Percentiles rank a stretch among this genome's conserved stretches.
Conservation (phyloP, 257 asterid species). For the Petrea volubilis region DNA sequence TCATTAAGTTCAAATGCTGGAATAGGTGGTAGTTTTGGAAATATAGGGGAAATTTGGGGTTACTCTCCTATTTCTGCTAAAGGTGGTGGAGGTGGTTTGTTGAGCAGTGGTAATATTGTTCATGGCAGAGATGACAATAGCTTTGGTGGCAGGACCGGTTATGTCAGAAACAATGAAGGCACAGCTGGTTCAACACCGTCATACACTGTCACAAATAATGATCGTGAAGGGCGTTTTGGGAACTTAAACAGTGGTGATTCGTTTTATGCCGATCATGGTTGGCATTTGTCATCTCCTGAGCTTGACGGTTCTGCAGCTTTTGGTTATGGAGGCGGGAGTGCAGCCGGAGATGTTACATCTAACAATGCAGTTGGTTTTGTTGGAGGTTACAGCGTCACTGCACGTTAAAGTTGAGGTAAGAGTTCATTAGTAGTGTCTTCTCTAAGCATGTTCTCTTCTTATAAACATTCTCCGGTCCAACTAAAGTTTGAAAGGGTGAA, state of each 20-base stretch:
- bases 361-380: conserved; percentile 49
- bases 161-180: conserved; percentile 45
- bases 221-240: conserved; percentile 42
- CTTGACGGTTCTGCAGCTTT: conserved; percentile 46
- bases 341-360: conserved; percentile 44
- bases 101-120: conserved; percentile 32
- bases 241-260: conserved; percentile 45
- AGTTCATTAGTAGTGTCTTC: neutral
- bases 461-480: neutral
- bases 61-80: conserved; percentile 50
- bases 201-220: conserved; percentile 37
- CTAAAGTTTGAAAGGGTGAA: neutral
- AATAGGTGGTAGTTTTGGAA: conserved; percentile 49
- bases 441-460: neutral
- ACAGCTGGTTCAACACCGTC: conserved; percentile 31
- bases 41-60: conserved; percentile 68
- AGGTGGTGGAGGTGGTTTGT: conserved; percentile 45
- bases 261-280: conserved; percentile 43
- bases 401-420: conserved; percentile 71
- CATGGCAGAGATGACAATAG: conserved; percentile 40
- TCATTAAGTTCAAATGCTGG: conserved; percentile 39
- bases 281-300: conserved; percentile 57
- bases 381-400: conserved; percentile 54
- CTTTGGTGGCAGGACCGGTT: conserved; percentile 39
- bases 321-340: conserved; percentile 50